Evolutionary conservation across 345 rosid genomes (phyloP).

Genomic region (Rubroshorea leprosula): DNA sequence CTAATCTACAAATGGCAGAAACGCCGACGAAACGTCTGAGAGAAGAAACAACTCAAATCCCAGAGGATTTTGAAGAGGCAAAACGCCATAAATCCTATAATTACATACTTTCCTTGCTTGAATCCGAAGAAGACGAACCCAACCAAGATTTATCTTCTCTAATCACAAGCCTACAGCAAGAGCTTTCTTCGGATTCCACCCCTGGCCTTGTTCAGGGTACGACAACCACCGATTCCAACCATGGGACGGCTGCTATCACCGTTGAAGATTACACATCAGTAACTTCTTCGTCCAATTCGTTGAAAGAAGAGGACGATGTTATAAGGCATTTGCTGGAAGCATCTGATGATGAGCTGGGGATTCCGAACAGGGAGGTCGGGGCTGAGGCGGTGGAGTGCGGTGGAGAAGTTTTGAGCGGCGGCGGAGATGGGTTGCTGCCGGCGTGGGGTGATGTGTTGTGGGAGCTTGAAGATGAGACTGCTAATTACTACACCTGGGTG

Average conservation of each 20-base stretch:
- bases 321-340: constrained; percentile 81
- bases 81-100: constrained; percentile 49
- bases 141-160: constrained; percentile 47
- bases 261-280: constrained; percentile 15
- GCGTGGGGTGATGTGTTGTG: constrained; percentile 50
- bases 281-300: constrained; percentile 24
- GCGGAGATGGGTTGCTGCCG: constrained; percentile 27
- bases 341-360: constrained; percentile 87
- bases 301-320: constrained; percentile 45
- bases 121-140: constrained; percentile 45
- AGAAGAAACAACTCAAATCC: constrained; percentile 34
- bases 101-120: constrained; percentile 39
- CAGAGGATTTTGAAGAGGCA: constrained; percentile 29
- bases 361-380: constrained; percentile 28
- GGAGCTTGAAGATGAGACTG: constrained; percentile 76
- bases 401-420: constrained; percentile 14
- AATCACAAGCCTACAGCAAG: constrained; percentile 54
- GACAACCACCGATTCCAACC: neutral
- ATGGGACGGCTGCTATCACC: neutral
- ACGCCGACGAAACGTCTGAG: constrained; percentile 46
- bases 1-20: constrained; percentile 38
- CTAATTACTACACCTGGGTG: constrained; percentile 53
- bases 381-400: constrained; percentile 17
- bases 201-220: neutral
- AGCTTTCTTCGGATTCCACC: constrained; percentile 28